Base-by-base conservation (phyloP, 371 early-diverging fungal species). In the Coemansia sp. region DNA sequence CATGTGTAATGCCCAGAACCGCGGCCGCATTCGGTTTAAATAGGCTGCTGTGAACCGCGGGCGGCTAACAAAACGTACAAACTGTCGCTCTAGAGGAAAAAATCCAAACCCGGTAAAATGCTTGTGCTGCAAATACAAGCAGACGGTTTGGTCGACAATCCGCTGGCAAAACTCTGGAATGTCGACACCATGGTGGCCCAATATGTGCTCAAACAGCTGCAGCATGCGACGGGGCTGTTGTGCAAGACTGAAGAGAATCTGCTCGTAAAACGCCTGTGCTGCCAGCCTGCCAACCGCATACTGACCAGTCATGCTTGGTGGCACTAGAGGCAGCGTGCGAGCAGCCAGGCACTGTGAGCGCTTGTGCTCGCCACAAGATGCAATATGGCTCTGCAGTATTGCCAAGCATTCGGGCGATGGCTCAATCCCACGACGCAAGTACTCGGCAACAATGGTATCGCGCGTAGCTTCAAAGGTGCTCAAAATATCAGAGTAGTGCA, bases 1-100 rank as follows among this genome's bases (percentile, higher is more conserved):
- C 66, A 66, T 60, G 29, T 69, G 53, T 47, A 69, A 34, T 0
- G 55, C 52, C 70, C 70, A 69, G 54, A 69, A 60, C 14, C 70
- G 53, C 2, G 67, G 48, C 0, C 55, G 57, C 56, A 57, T 18
- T 1, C 18, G 3, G 33, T 65, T 59, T 11, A 69, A n/a, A 16
- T 57, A 60, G 1, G 33, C 12, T 2, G 42, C n/a, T 4, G 70
- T 36, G 43, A 69, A 69, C 37, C 61, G 29, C 12, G 67, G 66
- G 12, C 52, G 55, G 39, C n/a, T 46, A 9, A 67, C 61, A n/a
- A 49, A 47, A 12, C 61, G 54, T 3, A 67, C 40, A 31, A 69
- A 52, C 10, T 24, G 40, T 8, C 67, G 60, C 24, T 69, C 70
- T 5, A 69, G 61, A 31, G 39, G 56, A 36, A 58, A 69, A 36